These are phyloP conservation scores for Logfia minima DNA, from an alignment of 129 eudicot genomes.

Conservation along the genomic window DNA sequence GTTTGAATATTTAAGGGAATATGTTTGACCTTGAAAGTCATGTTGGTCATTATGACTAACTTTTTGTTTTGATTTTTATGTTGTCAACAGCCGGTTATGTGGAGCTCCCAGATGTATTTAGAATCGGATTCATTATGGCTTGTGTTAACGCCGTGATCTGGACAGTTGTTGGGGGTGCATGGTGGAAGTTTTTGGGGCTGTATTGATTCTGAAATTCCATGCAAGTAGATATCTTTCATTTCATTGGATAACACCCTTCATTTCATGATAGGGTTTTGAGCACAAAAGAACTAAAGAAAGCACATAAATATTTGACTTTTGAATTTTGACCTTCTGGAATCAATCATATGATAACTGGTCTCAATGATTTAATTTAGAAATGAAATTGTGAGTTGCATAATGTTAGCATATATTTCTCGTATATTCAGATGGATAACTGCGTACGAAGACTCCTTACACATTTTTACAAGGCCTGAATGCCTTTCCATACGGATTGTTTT, in stretches of 20 bases:
- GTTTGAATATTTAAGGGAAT: neutral
- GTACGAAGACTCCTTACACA: neutral
- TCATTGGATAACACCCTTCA: conserved; percentile 27
- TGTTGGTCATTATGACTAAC: conserved; percentile 23
- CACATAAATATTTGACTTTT: conserved; percentile 6
- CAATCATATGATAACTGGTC: conserved; percentile 19
- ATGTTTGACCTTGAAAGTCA: conserved; percentile 6
- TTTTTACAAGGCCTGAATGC: neutral
- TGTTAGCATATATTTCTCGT: neutral
- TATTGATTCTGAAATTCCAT: conserved; percentile 43
- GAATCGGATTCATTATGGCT: conserved; percentile 70
- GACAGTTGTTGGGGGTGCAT: conserved; percentile 71
- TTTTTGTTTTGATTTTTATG: conserved; percentile 6
- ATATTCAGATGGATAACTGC: neutral
- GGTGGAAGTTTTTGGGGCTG: conserved; percentile 97
- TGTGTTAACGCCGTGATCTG: conserved; percentile 68
- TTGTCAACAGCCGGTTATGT: conserved; percentile 74
- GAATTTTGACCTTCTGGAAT: conserved; percentile 30
- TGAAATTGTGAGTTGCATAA: conserved; percentile 22
- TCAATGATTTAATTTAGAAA: conserved; percentile 28
- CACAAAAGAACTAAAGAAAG: conserved; percentile 16
- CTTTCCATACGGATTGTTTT: neutral
- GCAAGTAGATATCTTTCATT: conserved; percentile 35
- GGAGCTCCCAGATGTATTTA: conserved; percentile 89
- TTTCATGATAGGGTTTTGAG: conserved; percentile 28